Base-by-base conservation (phyloP, 1,284 basidiomycete species). In the Puccinia novopanici region DNA sequence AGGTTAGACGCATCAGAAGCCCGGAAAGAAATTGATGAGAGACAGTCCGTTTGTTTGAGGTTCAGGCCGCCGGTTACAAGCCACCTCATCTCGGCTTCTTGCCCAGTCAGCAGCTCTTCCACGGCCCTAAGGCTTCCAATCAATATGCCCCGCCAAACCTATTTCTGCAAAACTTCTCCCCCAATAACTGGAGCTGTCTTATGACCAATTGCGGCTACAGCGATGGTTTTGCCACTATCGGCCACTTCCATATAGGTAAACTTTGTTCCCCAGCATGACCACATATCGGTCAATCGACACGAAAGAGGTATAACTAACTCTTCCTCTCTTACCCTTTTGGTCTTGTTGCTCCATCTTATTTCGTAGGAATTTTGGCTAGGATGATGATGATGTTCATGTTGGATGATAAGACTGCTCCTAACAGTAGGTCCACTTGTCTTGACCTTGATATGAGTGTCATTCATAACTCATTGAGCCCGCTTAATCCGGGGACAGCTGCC, bases 191-290 rank as follows among this genome's bases (percentile, higher is more conserved):
- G 42, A 72, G 40, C 42, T 80, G 78, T 74, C 24, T 74, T 5
- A 73, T 80, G 78, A 72, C 78, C 30, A 80, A 80, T 72, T 45
- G 70, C 9, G 70, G 68, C 50, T 80, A 73, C 45, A 40, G 63
- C 27, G 71, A 80, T 42, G 78, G 55, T 15, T 15, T 74, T 10
- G 78, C 42, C 19, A 61, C 70, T 27, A 70, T 67, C 24, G 78
- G 78, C n/a, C 78, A 80, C 57, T 37, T 27, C 9, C 78, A 80
- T 37, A 80, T 80, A 1, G 78, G 78, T 80, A 40, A 40, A 42
- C 34, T 22, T 59, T 24, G 3, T 22, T 6, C 48, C 8, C 12
- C 13, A 52, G 19, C 55, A 6, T 0, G 45, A 34, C 6, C 13
- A 48, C 27, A 12, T 1, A 40, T 40, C 8, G 13, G 6, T 42